These are phyloP conservation scores for Fusarium begoniae DNA, from an alignment of 2,329 filamentous ascomycete species.

Conservation along the genomic window DNA sequence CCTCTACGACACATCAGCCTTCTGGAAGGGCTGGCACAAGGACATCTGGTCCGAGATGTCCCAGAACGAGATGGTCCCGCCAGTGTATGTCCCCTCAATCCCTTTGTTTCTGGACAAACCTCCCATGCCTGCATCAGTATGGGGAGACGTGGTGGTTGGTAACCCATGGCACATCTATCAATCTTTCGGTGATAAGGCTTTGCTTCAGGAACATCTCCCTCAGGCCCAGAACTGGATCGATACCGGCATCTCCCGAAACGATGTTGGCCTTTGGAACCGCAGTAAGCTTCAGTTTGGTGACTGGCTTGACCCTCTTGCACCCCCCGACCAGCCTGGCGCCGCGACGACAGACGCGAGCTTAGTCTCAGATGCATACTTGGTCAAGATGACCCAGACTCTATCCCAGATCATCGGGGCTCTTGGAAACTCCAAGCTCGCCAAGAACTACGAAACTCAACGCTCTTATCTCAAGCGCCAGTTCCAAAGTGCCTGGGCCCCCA, in stretches of 20 bases:
- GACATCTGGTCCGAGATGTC: slow-evolving; percentile 32
- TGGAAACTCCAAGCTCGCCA: slow-evolving; percentile 38
- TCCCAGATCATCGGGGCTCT: slow-evolving; percentile 48
- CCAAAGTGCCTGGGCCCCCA: slow-evolving; percentile 44
- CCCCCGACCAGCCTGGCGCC: slow-evolving; percentile 47
- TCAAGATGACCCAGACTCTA: slow-evolving; percentile 52
- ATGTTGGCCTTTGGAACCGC: slow-evolving; percentile 43
- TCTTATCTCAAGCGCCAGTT: slow-evolving; percentile 41
- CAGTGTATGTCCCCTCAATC: not conserved
- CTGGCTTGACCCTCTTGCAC: slow-evolving; percentile 58
- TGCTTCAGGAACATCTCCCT: not conserved
- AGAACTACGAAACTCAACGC: slow-evolving; percentile 34
- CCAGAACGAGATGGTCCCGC: slow-evolving; percentile 6
- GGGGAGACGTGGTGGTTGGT: slow-evolving; percentile 23
- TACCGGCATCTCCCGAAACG: not conserved
- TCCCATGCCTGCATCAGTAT: not conserved
- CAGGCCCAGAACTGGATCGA: slow-evolving; percentile 36
- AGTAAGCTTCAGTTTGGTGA: slow-evolving; percentile 51
- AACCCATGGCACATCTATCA: slow-evolving; percentile 26
- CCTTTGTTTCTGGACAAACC: not conserved
- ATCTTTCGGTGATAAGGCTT: not conserved
- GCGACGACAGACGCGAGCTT: slow-evolving; percentile 51
- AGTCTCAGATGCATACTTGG: slow-evolving; percentile 57
- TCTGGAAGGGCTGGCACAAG: slow-evolving; percentile 46
- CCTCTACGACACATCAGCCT: slow-evolving; percentile 61